These are phyloP conservation scores for Arthroderma sp. DNA, from an alignment of 2,329 filamentous ascomycete species.

Conservation along the genomic window DNA sequence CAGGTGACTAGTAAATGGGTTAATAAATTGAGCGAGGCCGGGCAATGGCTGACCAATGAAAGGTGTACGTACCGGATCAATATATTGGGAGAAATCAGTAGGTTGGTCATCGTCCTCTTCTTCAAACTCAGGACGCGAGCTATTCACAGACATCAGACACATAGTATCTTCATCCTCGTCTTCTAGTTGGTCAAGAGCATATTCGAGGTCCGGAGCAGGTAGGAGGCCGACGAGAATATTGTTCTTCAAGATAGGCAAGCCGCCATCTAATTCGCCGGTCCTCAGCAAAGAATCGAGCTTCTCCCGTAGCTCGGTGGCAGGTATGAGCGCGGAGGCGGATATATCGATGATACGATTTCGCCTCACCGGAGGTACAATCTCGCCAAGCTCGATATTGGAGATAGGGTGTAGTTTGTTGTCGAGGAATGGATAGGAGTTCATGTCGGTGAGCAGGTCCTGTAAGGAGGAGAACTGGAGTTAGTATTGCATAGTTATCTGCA, in stretches of 20 bases:
- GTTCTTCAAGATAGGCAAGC: slow-evolving; percentile 70
- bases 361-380: slow-evolving; percentile 67
- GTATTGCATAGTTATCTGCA: slow-evolving; percentile 11
- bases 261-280: slow-evolving; percentile 82
- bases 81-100: slow-evolving; percentile 78
- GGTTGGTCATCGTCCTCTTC: slow-evolving; percentile 46
- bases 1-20: slow-evolving; percentile 47
- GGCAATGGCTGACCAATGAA: neutral
- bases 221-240: slow-evolving; percentile 78
- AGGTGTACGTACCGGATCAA: slow-evolving; percentile 62
- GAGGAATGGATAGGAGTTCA: slow-evolving; percentile 97
- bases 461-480: neutral
- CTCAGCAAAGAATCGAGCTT: slow-evolving; percentile 74
- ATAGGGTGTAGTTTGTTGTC: slow-evolving; percentile 89
- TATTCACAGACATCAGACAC: slow-evolving; percentile 66
- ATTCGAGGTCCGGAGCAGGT: slow-evolving; percentile 86
- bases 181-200: slow-evolving; percentile 69
- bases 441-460: slow-evolving; percentile 78
- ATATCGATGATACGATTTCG: slow-evolving; percentile 78
- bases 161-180: slow-evolving; percentile 52
- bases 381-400: slow-evolving; percentile 76
- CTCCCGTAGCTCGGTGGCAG: slow-evolving; percentile 58
- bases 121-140: slow-evolving; percentile 45
- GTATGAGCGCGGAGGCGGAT: slow-evolving; percentile 63
- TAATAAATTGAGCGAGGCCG: neutral